phyloP scores from a whole-genome alignment of 2,329 filamentous ascomycete genomes.

The Colletotrichum lindemuthianum region DNA sequence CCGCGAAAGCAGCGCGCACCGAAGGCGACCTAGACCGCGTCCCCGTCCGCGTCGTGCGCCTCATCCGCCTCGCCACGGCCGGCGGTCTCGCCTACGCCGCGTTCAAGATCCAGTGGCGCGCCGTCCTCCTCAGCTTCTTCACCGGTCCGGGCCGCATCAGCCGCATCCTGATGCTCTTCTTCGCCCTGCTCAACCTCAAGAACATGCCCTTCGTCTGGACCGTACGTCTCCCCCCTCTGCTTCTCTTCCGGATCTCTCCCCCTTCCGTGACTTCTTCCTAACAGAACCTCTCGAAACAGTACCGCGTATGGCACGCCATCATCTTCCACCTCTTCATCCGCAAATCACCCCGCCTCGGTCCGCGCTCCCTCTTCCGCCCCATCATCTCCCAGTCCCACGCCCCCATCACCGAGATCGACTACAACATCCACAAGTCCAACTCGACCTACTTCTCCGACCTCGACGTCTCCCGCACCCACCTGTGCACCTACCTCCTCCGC shows the following conservation, averaged over 20 bases:
- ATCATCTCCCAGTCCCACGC: constrained; percentile 74
- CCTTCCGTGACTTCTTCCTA: not conserved
- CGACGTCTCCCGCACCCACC: constrained; percentile 83
- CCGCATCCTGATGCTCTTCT: constrained; percentile 62
- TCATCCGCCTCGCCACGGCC: constrained; percentile 51
- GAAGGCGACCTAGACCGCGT: constrained; percentile 35
- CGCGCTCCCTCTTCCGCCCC: constrained; percentile 77
- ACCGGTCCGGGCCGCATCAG: constrained; percentile 65
- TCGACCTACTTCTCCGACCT: constrained; percentile 89
- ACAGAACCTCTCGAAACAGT: constrained; percentile 47
- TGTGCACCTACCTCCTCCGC: constrained; percentile 75
- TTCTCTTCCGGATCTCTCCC: not conserved
- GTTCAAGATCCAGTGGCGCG: constrained; percentile 55
- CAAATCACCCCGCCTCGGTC: constrained; percentile 59
- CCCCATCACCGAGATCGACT: constrained; percentile 82
- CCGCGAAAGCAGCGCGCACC: constrained; percentile 36
- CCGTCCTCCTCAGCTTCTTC: constrained; percentile 54
- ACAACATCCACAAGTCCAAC: constrained; percentile 86
- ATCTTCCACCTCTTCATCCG: constrained; percentile 63
- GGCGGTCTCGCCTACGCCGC: constrained; percentile 59
- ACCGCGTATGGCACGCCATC: constrained; percentile 68
- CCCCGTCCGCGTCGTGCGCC: constrained; percentile 42
- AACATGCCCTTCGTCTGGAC: constrained; percentile 81
- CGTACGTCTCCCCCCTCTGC: constrained; percentile 56
- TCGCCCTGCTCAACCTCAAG: constrained; percentile 76